A percentile compares a stretch with the other conserved stretches of the same genome.
Conservation (phyloP, 208 protist species). For the Leishmania tarentolae region DNA sequence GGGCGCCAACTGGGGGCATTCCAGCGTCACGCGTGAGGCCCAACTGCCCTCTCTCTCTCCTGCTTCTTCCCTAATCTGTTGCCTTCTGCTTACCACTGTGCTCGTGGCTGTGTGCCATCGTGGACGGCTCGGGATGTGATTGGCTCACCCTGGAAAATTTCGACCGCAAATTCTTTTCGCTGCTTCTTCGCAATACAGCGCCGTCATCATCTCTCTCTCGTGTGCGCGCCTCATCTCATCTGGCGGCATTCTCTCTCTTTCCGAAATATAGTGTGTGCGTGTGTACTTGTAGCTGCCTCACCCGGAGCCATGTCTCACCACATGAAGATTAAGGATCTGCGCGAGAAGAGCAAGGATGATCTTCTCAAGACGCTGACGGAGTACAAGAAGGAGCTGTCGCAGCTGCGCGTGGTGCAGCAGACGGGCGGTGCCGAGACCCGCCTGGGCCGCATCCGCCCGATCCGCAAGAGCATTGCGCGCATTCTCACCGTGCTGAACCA, state of each 20-base stretch:
- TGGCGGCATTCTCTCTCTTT: background rate
- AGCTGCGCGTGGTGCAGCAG: conserved; percentile 96
- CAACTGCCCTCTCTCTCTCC: background rate
- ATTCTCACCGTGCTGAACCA: conserved; percentile 98
- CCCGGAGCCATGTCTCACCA: conserved; percentile 76
- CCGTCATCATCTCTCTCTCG: background rate
- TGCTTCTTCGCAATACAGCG: background rate
- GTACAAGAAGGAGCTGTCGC: conserved; percentile 97
- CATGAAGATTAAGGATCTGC: conserved; percentile 91
- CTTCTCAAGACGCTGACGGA: conserved; percentile 96
- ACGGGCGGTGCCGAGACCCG: conserved; percentile 90
- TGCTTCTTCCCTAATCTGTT: background rate
- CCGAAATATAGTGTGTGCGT: background rate
- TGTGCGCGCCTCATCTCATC: background rate
- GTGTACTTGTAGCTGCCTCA: background rate
- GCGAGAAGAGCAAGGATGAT: conserved; percentile 96
- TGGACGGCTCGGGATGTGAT: background rate
- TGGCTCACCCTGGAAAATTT: background rate
- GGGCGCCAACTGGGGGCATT: background rate
- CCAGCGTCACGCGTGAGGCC: background rate
- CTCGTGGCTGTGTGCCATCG: background rate
- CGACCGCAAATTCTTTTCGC: background rate
- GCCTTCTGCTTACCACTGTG: background rate
- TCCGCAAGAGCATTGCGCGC: conserved; percentile 97
- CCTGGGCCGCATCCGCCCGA: conserved; percentile 95